Evolutionary conservation across 108 stramenopile species (phyloP).

Genomic region (Craspedostauros australis): DNA sequence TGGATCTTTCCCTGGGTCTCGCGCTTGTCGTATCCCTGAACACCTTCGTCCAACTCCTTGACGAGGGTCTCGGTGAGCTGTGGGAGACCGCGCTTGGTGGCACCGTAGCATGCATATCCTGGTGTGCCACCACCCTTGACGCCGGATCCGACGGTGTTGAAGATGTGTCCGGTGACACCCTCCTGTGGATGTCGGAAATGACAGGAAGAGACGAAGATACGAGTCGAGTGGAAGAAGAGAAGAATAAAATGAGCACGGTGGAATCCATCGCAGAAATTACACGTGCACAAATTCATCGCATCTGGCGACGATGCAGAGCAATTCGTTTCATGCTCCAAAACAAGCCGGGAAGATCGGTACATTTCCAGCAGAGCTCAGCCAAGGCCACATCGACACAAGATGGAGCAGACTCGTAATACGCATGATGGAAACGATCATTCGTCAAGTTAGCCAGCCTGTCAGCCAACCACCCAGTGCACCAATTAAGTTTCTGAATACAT

Average conservation of each 20-base stretch:
- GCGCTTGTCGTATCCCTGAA: conserved; percentile 81
- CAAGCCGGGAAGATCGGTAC: no score
- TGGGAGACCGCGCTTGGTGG: conserved; percentile 87
- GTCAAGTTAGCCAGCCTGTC: no score
- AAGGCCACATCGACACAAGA: not conserved
- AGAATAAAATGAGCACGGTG: no score
- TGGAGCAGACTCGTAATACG: no score
- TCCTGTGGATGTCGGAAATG: no score
- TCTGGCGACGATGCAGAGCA: no score
- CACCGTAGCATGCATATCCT: conserved; percentile 89
- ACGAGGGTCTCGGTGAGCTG: conserved; percentile 82
- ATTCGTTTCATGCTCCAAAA: no score
- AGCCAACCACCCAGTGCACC: no score
- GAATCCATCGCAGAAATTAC: not conserved
- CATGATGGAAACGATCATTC: no score
- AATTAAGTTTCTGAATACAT: no score
- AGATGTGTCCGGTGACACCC: conserved; percentile 79
- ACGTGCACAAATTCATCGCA: no score
- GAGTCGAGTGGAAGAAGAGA: not conserved
- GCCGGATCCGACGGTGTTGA: conserved; percentile 87
- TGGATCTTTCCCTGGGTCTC: conserved; percentile 67
- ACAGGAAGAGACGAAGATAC: not conserved
- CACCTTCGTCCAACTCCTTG: conserved; percentile 82
- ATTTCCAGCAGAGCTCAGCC: not conserved
- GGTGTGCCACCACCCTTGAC: conserved; percentile 92